Evolutionary conservation across 1,284 basidiomycete species (phyloP), one percentile per base, ranked within the genome.

Genomic region (Irpex sp.): DNA sequence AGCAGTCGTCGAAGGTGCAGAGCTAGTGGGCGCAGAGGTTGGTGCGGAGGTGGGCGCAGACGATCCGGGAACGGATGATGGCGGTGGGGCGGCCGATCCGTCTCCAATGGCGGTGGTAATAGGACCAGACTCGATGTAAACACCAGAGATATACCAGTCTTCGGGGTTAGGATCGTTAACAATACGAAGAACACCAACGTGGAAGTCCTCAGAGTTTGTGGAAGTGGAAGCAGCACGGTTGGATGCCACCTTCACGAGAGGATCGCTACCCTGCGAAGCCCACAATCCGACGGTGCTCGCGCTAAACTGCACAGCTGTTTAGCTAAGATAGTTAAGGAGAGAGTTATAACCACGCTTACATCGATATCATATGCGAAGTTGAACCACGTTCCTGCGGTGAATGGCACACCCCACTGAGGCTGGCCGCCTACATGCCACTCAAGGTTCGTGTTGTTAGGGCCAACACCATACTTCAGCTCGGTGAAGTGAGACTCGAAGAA

Each of bases 401-500:
- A 84, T 1, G 82, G 76, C 2, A 80, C 81, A 60, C 78, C 76
- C 84, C 84, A 87, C 68, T 85, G 78, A 51, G 78, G 75, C 31
- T 77, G 71, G 48, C 81, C 77, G 11, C 72, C 68, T 26, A 85
- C 79, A 74, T 82, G 79, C 84, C 85, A 87, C 64, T 81, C 77
- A 15, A 85, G 75, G 71, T 84, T 76, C 7, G 79, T 81, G 1
- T 78, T 73, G 67, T 78, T 82, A 17, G 82, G 79, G 9, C 77
- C 78, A 21, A 86, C 80, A 64, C 85, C 85, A 67, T 83, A 85
- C 71, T 87, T 86, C 61, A 87, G 74, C 80, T 85, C 85, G 4
- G 85, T 87, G 73, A 87, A 88, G 72, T 87, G 86, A 56, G 82
- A 85, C 73, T 87, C 85, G 68, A 87, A 88, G 80, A 88, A 87